Evolutionary conservation across 2,329 filamentous ascomycete genomes (phyloP), one percentile per base, ranked within the genome.

Genomic region (Exophiala sideris): DNA sequence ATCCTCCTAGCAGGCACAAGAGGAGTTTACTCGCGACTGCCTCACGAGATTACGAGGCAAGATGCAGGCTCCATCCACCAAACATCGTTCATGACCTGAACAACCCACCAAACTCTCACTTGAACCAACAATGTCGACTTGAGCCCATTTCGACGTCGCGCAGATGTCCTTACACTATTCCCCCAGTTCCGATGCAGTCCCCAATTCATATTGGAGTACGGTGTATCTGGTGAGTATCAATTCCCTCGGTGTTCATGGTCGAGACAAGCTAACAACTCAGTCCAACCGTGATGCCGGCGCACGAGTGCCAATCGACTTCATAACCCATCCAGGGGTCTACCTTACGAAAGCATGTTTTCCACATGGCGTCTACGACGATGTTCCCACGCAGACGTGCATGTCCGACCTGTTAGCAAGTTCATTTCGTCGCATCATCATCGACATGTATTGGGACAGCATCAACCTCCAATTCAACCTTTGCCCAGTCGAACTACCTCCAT

Each of bases 391-490:
- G 35, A 75, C 72, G 65, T 87, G 84, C 67, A 70, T 87, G 34
- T 85, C 82, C 3, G 85, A 86, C 65, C 72, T 87, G 1, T 70
- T 87, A 24, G 76, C 78, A 0, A 69, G 78, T n/a, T 82, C 82
- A 4, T 85, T 83, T 62, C 74, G 77, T 36, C 75, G 79, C 41
- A 74, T 86, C 42, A 69, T 79, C 40, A 68, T 85, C 24, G 84
- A 87, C 65, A 62, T 85, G 10, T 87, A 84, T 63, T 87, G 84
- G 84, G 83, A 86, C 59, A 64, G 75, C 20, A 73, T 69, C 29
- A 73, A 76, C 24, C 68, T 68, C 32, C 65, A 73, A 38, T 87
- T 84, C 81, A 80, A 74, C 46, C 74, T 87, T 14, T 87, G 84
- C 65, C 84, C 84, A 0, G 80, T 80, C 16, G 54, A 62, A 52